A percentile compares a stretch with the other conserved stretches of the same genome.
Evolutionary conservation across 2,329 filamentous ascomycete species (phyloP).

Genomic region (Didymella keratinophila): DNA sequence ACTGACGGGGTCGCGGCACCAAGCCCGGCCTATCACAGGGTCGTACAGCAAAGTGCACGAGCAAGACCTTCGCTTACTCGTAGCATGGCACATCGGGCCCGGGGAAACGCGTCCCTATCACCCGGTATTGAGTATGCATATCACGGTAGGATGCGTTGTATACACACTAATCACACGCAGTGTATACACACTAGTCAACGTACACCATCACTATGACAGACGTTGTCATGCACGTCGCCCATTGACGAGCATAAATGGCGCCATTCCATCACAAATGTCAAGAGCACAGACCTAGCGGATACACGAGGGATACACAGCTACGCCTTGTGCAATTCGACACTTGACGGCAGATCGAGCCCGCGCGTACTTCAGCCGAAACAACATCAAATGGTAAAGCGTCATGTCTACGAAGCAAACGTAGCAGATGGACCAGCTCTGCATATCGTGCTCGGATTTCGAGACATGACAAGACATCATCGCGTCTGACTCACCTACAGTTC

Average conservation of each 20-base stretch:
- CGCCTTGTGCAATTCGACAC: background rate
- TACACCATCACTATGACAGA: background rate
- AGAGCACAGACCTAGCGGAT: background rate
- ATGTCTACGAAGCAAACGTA: background rate
- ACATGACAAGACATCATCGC: background rate
- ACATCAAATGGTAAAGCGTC: background rate
- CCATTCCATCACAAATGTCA: background rate
- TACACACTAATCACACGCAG: slow-evolving; percentile 2
- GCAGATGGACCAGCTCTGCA: background rate
- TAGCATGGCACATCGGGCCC: background rate
- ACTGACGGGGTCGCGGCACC: background rate
- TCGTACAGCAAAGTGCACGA: slow-evolving; percentile 7
- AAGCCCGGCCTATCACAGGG: background rate
- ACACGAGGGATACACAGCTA: background rate
- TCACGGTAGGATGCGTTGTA: background rate
- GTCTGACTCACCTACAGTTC: background rate
- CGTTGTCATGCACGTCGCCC: background rate
- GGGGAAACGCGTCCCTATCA: slow-evolving; percentile 9
- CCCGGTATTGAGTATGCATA: slow-evolving; percentile 4
- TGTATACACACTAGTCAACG: slow-evolving; percentile 13
- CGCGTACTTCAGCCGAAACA: background rate
- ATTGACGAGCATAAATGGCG: slow-evolving; percentile 2
- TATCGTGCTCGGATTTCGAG: background rate
- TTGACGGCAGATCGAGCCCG: background rate
- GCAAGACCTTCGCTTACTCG: slow-evolving; percentile 1